Percentiles rank a stretch among this genome's conserved stretches.
Evolutionary conservation across 2,329 filamentous ascomycete species (phyloP).

Genomic region (Talaromyces rugulosus): DNA sequence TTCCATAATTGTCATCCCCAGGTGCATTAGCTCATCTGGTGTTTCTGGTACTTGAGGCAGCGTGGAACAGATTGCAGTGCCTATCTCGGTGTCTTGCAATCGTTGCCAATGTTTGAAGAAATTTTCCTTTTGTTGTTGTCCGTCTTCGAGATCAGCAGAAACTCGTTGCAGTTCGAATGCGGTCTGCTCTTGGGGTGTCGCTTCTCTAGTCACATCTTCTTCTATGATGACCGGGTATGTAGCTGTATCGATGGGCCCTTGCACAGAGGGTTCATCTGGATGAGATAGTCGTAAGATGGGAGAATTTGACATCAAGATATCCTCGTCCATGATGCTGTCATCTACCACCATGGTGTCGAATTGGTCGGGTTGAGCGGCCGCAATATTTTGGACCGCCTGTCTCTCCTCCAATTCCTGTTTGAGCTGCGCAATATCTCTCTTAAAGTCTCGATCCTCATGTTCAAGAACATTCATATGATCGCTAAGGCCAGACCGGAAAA

Average conservation of each 20-base stretch:
- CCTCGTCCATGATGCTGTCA: constrained; percentile 23
- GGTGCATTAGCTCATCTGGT: constrained; percentile 34
- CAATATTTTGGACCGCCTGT: constrained; percentile 22
- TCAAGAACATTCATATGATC: constrained; percentile 44
- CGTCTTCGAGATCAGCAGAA: constrained; percentile 34
- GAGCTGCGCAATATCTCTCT: constrained; percentile 22
- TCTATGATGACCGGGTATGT: not conserved
- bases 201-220: constrained; percentile 8
- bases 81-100: constrained; percentile 4
- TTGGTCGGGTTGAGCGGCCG: constrained; percentile 14
- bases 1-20: constrained; percentile 33
- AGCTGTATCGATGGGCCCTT: not conserved
- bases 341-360: constrained; percentile 26
- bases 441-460: constrained; percentile 32
- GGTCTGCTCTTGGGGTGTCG: constrained; percentile 10
- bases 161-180: constrained; percentile 25
- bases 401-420: constrained; percentile 21
- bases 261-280: not conserved
- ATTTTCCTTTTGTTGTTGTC: constrained; percentile 34
- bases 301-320: constrained; percentile 28
- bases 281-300: constrained; percentile 22
- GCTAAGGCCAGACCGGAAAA: constrained; percentile 42
- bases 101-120: constrained; percentile 39
- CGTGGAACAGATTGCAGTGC: not conserved
- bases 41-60: not conserved